Evolutionary conservation across 176 grass and related monocot species (phyloP).

Genomic region (Lolium multiflorum): DNA sequence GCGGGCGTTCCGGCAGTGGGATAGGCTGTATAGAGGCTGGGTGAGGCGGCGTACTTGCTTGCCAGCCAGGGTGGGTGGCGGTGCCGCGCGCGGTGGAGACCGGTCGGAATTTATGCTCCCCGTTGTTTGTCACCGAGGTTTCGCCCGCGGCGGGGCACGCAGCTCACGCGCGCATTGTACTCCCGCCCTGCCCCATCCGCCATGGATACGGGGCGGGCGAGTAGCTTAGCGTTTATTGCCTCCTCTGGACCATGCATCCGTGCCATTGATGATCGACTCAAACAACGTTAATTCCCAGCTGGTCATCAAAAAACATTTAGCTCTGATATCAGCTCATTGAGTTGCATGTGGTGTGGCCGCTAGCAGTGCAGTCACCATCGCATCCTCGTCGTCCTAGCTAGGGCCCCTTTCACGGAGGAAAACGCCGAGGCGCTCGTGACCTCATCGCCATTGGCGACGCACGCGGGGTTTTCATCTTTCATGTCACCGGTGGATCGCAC

Average conservation of each 20-base stretch:
- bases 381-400: neutral
- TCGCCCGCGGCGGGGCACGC: neutral
- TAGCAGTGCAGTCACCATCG: neutral
- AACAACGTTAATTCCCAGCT: neutral
- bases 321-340: too few species aligned
- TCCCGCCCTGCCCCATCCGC: conserved; percentile 19
- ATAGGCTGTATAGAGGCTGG: conserved; percentile 8
- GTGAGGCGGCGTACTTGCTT: neutral
- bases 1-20: neutral
- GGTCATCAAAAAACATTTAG: neutral
- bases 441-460: neutral
- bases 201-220: conserved; percentile 9
- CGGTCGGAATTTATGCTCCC: neutral
- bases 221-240: conserved; percentile 35
- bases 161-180: conserved; percentile 21
- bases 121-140: neutral
- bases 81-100: conserved; percentile 12
- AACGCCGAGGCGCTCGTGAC: conserved; percentile 17
- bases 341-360: neutral
- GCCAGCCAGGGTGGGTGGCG: neutral
- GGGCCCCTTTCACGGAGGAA: neutral
- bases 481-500: neutral
- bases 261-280: conserved; percentile 2
- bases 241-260: conserved; percentile 30
- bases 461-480: neutral